Evolutionary conservation across 108 stramenopile genomes (phyloP), one percentile per base, ranked within the genome.

Genomic region (Pseudonitzschia multiseries): DNA sequence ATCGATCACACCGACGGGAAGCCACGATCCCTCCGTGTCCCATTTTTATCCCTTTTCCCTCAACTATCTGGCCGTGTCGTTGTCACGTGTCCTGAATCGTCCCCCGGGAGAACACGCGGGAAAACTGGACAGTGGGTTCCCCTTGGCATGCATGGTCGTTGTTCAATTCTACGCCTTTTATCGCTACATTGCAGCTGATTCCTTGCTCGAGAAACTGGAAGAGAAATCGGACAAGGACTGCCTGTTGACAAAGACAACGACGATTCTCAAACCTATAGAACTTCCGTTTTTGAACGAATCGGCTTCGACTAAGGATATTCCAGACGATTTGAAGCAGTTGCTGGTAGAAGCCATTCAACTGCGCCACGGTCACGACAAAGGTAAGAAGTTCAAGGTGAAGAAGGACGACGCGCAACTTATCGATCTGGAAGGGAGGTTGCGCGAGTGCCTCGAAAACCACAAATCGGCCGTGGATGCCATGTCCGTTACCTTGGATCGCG

Each of bases 91-190:
- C 44, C 28, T 92, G 32, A 44, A 36, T 14, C 83, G 93, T 51
- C 74, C 79, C 27, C 40, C 77, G 27, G 42, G 57, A 15, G 65
- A 71, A 26, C 93, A 94, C 76, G 31, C 42, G 36, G 93, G 93
- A n/a, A 88, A 89, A 33, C 80, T 94, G 28, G 93, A 94, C 78
- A 51, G 71, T 18, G 75, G 81, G 32, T 70, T 72, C 21, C 73
- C 83, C 29, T 66, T 73, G 36, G 91, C 88, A 24, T 87, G 89
- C 68, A 89, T 94, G 85, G 62, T 94, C 42, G 88, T 92, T 10
- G 80, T 86, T 41, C 84, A 79, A 70, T 94, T 94, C 54, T 94
- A 82, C 68, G 77, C 84, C 33, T 86, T 94, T 24, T 94, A 92
- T 61, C 80, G 91, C 1, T 69, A 72, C 52, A 69, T 82, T 28